Percentiles rank a stretch among this genome's conserved stretches.
phyloP scores from a whole-genome alignment of 768 basidiomycete genomes.

The Rhizopogon salebrosus region DNA sequence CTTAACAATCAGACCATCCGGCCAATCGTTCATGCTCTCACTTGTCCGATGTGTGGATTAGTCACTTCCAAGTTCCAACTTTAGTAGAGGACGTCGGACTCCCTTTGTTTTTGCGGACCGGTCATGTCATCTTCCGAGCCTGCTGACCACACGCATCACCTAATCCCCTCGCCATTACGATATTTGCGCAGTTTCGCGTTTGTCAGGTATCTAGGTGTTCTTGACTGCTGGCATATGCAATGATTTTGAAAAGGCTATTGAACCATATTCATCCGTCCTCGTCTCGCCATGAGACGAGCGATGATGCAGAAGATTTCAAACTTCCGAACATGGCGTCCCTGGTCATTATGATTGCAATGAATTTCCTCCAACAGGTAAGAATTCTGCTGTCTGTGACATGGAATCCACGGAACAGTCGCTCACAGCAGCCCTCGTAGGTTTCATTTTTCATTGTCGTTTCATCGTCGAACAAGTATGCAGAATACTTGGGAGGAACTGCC shows the following conservation, averaged over 20 bases:
- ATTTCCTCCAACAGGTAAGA: constrained; percentile 41
- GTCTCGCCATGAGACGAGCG: not conserved
- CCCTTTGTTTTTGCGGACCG: too few species aligned
- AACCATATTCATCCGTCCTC: not conserved
- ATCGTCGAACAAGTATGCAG: constrained; percentile 58
- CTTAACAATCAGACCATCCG: too few species aligned
- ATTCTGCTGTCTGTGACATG: not conserved
- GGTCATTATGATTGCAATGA: constrained; percentile 39
- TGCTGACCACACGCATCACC: too few species aligned
- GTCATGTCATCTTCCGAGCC: too few species aligned
- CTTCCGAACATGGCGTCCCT: constrained; percentile 45
- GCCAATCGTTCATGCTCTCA: too few species aligned
- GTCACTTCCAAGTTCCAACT: too few species aligned
- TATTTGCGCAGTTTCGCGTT: not conserved
- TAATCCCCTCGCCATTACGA: too few species aligned
- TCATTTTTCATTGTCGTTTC: constrained; percentile 70
- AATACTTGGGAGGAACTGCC: constrained; percentile 58
- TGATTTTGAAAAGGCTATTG: not conserved
- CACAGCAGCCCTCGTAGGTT: constrained; percentile 31
- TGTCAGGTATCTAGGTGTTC: not conserved
- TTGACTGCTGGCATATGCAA: not conserved
- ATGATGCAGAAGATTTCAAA: constrained; percentile 31
- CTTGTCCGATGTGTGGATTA: too few species aligned
- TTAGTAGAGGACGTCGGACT: too few species aligned
- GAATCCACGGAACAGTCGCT: not conserved